Base-by-base conservation (phyloP, 1,284 basidiomycete species). In the Xanthoconium separans region DNA sequence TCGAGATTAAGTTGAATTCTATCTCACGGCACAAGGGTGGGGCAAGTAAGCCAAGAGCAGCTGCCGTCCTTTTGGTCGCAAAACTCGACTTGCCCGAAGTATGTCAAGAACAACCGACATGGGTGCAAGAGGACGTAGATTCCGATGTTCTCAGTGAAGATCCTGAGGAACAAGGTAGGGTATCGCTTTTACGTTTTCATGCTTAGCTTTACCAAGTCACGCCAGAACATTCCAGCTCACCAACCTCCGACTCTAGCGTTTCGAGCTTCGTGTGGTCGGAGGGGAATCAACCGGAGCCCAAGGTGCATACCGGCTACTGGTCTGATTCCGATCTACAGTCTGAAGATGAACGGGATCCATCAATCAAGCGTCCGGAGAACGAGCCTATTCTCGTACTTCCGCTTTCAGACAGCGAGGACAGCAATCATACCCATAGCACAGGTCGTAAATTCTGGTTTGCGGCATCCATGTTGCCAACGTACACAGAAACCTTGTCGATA, bases 401-500 rank as follows among this genome's bases (percentile, higher is more conserved):
- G 22, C n/a, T 42, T 15, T 61, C 56, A 5, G 62, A 61, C 13
- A 41, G 37, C 11, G 54, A 65, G 41, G 55, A 53, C n/a, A 40
- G 13, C 11, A 13, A 13, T 33, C n/a, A 2, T 10, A 44, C n/a
- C 20, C 49, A 57, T 24, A 15, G n/a, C 9, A 7, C 33, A 6
- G 13, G n/a, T 45, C 50, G 41, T 50, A 47, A 40, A 49, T 10
- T 40, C 1, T 59, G 58, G 62, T 54, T 67, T 50, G 62, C 66
- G 34, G 64, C 70, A 13, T 65, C 67, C 11, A 48, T 73, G 11
- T 61, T 77, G 2, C 74, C 75, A 7, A 57, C 60, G 4, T 76
- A 82, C 49, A 75, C 71, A 2, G 76, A 77, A 49, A 69, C 71
- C 33, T 66, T 75, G 24, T 65, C 63, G 9, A 54, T 73, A 2